phyloP scores from a whole-genome alignment of 2,329 filamentous ascomycete genomes.

The Arachnopeziza araneosa region DNA sequence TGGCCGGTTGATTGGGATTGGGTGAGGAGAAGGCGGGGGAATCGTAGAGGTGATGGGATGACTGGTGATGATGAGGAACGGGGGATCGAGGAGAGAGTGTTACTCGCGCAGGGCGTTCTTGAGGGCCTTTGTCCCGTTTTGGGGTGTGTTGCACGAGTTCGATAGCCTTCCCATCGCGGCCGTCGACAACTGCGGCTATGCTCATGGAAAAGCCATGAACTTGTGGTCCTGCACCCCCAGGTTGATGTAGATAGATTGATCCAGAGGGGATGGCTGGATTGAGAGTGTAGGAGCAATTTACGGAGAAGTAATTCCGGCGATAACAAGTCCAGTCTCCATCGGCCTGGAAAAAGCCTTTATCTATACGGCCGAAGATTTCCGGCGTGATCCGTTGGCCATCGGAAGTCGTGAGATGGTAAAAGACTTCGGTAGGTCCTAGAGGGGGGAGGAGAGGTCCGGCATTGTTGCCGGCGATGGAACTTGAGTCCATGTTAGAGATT shows the following conservation, averaged over 20 bases:
- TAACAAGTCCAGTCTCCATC: constrained; percentile 71
- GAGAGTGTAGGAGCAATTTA: constrained; percentile 59
- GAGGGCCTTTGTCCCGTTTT: constrained; percentile 66
- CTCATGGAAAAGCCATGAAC: constrained; percentile 60
- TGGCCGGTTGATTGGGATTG: constrained; percentile 24
- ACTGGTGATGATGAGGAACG: constrained; percentile 13
- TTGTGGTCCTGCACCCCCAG: constrained; percentile 16
- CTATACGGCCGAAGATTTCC: constrained; percentile 61
- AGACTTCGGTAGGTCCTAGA: constrained; percentile 33
- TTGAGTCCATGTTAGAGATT: constrained; percentile 28
- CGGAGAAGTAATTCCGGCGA: constrained; percentile 65
- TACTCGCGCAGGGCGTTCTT: constrained; percentile 51
- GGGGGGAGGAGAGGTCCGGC: constrained; percentile 28
- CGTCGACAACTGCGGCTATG: constrained; percentile 62
- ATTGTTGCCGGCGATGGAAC: constrained; percentile 16
- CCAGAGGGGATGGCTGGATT: constrained; percentile 38
- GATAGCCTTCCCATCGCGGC: constrained; percentile 54
- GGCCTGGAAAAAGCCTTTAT: constrained; percentile 63
- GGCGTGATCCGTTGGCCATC: constrained; percentile 49
- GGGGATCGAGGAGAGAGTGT: constrained; percentile 29
- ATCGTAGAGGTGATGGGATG: constrained; percentile 16
- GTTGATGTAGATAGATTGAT: constrained; percentile 34
- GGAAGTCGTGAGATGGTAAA: constrained; percentile 43
- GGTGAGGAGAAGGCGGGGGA: constrained; percentile 17
- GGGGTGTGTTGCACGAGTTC: constrained; percentile 73